These are phyloP conservation scores for Prunus fruticosa DNA, from an alignment of 306 rosid species.

Conservation along the genomic window DNA sequence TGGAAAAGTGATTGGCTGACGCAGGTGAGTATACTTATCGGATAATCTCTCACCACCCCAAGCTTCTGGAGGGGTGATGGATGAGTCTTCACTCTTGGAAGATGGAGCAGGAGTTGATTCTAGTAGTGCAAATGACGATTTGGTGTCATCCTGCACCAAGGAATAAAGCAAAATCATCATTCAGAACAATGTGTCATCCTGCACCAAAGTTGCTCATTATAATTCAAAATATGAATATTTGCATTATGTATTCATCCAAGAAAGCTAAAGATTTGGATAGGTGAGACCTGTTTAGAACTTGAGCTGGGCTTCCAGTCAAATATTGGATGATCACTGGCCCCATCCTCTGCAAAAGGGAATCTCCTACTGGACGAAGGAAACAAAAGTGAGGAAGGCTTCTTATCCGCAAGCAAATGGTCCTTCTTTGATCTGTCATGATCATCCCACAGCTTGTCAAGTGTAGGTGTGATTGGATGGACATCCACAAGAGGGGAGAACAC, in stretches of 20 bases:
- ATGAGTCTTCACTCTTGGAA: conserved; percentile 72
- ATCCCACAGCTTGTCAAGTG: conserved; percentile 78
- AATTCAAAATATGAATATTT: conserved; percentile 22
- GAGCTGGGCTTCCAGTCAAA: conserved; percentile 78
- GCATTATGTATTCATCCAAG: conserved; percentile 18
- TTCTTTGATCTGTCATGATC: conserved; percentile 68
- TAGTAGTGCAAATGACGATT: conserved; percentile 52
- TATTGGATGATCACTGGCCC: conserved; percentile 65
- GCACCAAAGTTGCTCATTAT: conserved; percentile 9
- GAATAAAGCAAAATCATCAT: background rate
- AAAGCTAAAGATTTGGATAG: conserved; percentile 24
- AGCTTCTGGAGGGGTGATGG: conserved; percentile 98
- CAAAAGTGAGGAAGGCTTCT: conserved; percentile 58
- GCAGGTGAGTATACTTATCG: conserved; percentile 62
- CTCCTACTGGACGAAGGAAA: conserved; percentile 75
- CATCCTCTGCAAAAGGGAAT: conserved; percentile 66
- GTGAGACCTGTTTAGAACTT: conserved; percentile 62
- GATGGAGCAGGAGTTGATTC: conserved; percentile 74
- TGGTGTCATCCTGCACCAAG: conserved; percentile 64
- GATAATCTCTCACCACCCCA: conserved; percentile 96
- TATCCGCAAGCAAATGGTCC: conserved; percentile 64
- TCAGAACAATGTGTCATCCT: background rate
- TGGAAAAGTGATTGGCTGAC: conserved; percentile 54
- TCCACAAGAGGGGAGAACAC: conserved; percentile 98
- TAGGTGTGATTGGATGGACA: conserved; percentile 88